Conservation (phyloP, 345 rosid species). For the Cochlearia excelsa region DNA sequence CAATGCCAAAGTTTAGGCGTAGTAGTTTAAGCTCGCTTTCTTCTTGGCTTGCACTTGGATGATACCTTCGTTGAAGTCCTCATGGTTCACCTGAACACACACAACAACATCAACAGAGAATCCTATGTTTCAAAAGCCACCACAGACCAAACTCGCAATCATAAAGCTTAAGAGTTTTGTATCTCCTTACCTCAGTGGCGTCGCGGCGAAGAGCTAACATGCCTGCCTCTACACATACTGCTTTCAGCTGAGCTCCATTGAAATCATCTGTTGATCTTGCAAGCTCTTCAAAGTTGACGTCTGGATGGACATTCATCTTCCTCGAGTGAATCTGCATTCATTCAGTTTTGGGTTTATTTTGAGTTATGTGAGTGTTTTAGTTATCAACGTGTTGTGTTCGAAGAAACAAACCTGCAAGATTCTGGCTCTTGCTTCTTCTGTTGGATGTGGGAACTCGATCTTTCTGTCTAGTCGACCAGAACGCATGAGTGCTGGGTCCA, state of each 20-base stretch:
- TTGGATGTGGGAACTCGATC: conserved; percentile 98
- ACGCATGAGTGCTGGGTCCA: conserved; percentile 99
- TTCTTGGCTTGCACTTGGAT: conserved; percentile 99
- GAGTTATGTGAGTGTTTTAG: background rate
- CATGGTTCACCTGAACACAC: conserved; percentile 77
- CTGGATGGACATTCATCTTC: conserved; percentile 97
- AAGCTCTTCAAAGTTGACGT: conserved; percentile 96
- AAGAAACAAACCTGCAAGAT: conserved; percentile 66
- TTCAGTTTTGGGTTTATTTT: background rate
- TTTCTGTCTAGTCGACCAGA: conserved; percentile 98
- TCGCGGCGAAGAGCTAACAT: conserved; percentile 99
- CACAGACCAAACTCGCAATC: conserved; percentile 7
- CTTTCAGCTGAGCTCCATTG: conserved; percentile 97
- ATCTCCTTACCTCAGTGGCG: conserved; percentile 77
- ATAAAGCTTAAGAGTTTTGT: background rate
- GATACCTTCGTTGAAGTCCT: conserved; percentile 97
- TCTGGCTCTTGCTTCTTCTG: conserved; percentile 97
- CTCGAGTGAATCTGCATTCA: conserved; percentile 83
- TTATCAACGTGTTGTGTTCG: background rate
- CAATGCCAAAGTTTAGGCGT: conserved; percentile 46
- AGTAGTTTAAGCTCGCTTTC: conserved; percentile 96
- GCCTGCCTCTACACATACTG: conserved; percentile 99
- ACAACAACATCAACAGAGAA: conserved; percentile 9
- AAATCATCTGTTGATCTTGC: conserved; percentile 98
- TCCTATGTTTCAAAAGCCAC: conserved; percentile 14